Evolutionary conservation across 2,329 filamentous ascomycete genomes (phyloP).

Genomic region (Penicillium psychrosexuale): DNA sequence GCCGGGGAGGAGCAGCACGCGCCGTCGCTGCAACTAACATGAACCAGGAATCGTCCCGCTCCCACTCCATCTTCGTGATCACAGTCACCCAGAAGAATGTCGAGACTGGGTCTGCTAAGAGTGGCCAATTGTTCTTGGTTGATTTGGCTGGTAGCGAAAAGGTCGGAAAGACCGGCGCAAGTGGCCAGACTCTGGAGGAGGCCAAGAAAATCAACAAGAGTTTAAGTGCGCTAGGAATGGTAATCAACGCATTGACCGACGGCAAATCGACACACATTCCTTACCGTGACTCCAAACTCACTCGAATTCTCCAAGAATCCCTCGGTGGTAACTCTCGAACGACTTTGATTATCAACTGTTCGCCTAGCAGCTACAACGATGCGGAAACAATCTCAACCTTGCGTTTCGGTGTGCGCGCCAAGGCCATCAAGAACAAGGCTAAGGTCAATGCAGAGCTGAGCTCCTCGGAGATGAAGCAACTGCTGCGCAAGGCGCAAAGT

Average conservation of each 20-base stretch:
- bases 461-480: slow-evolving; percentile 86
- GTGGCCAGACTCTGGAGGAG: slow-evolving; percentile 93
- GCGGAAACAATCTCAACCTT: slow-evolving; percentile 88
- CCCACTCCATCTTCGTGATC: slow-evolving; percentile 96
- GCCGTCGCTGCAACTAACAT: slow-evolving; percentile 97
- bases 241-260: slow-evolving; percentile 95
- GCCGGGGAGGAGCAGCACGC: slow-evolving; percentile 81
- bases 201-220: slow-evolving; percentile 99
- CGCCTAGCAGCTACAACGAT: slow-evolving; percentile 98
- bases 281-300: slow-evolving; percentile 97
- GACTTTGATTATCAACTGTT: slow-evolving; percentile 98
- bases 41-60: slow-evolving; percentile 97
- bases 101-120: slow-evolving; percentile 92
- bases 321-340: slow-evolving; percentile 96
- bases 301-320: slow-evolving; percentile 93
- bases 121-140: slow-evolving; percentile 92
- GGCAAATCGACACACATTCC: slow-evolving; percentile 95
- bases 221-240: slow-evolving; percentile 95
- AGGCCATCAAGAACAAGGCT: slow-evolving; percentile 99
- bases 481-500: slow-evolving; percentile 87
- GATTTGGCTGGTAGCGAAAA: slow-evolving; percentile 98
- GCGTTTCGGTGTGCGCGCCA: slow-evolving; percentile 91
- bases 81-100: slow-evolving; percentile 97
- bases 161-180: slow-evolving; percentile 96
- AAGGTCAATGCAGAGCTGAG: slow-evolving; percentile 99